A percentile compares a stretch with the other conserved stretches of the same genome.
These are phyloP conservation scores for Phlyctochytrium bullatum DNA, from an alignment of 192 early-diverging fungal genomes.

Conservation along the genomic window DNA sequence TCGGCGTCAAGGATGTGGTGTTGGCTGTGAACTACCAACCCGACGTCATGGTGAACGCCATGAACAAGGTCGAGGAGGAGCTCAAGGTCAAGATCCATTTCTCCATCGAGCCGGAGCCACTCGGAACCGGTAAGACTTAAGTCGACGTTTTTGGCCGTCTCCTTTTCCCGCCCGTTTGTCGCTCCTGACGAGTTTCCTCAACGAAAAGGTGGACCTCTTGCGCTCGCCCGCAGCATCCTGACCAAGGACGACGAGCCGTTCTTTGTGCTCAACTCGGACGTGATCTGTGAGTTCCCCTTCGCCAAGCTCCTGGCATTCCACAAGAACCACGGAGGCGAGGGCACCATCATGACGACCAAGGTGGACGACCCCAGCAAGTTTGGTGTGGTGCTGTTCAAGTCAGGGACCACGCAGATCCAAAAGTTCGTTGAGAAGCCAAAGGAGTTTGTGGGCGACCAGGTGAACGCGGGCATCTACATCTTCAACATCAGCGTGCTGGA, in stretches of 20 bases:
- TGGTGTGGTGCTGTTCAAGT: conserved; percentile 91
- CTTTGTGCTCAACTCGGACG: conserved; percentile 99
- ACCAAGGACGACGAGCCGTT: conserved; percentile 86
- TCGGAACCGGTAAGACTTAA: conserved; percentile 70
- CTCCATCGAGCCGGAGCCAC: conserved; percentile 94
- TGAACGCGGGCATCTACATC: conserved; percentile 99
- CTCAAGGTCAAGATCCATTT: conserved; percentile 93
- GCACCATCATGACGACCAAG: conserved; percentile 93
- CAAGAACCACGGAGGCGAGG: conserved; percentile 83
- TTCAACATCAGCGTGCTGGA: conserved; percentile 88
- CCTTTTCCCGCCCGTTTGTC: no score
- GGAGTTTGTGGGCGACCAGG: conserved; percentile 94
- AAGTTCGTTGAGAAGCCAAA: conserved; percentile 98
- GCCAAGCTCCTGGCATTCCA: conserved; percentile 88
- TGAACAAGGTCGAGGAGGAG: conserved; percentile 89
- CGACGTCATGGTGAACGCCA: conserved; percentile 91
- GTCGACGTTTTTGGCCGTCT: no score
- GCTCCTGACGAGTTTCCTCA: no score
- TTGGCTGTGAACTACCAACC: conserved; percentile 99
- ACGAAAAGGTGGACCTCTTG: conserved; percentile 89
- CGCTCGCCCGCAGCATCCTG: conserved; percentile 89
- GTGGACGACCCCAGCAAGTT: conserved; percentile 99
- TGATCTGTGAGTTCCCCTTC: conserved; percentile 99
- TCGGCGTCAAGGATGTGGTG: conserved; percentile 96
- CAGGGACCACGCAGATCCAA: conserved; percentile 72